Evolutionary conservation across 2,329 filamentous ascomycete genomes (phyloP).

Genomic region (Colletotrichum tofieldiae): DNA sequence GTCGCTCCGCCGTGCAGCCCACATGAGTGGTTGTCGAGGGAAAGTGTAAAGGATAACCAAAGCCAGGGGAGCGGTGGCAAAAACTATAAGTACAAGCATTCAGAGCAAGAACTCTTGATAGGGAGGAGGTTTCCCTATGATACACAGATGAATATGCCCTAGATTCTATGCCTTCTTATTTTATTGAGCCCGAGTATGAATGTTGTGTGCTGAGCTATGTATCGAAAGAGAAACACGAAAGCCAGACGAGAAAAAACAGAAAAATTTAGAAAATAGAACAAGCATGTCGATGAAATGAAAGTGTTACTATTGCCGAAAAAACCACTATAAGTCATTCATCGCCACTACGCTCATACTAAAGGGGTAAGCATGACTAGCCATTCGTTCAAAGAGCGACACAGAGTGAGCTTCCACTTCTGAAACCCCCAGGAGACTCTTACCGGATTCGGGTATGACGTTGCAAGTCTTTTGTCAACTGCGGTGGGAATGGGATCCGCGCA

Average conservation of each 20-base stretch:
- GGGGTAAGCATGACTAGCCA: no score
- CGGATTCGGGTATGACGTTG: slow-evolving; percentile 22
- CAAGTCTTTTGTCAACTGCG: no score
- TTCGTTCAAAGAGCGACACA: no score
- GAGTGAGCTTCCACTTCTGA: not conserved
- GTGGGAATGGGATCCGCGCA: no score
- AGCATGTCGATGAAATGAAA: not conserved
- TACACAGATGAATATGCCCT: not conserved
- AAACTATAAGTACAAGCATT: not conserved
- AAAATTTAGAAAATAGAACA: not conserved
- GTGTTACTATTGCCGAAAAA: not conserved
- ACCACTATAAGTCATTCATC: not conserved
- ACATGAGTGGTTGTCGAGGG: no score
- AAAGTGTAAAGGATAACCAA: not conserved
- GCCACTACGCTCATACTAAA: no score
- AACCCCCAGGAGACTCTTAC: slow-evolving; percentile 31
- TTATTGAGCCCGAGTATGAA: not conserved
- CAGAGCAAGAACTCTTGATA: no score
- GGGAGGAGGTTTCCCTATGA: not conserved
- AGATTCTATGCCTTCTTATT: not conserved
- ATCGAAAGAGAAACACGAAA: no score
- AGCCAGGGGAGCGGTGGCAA: no score
- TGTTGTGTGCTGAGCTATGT: not conserved
- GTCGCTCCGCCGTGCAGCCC: not conserved
- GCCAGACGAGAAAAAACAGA: not conserved